These are phyloP conservation scores for Pascua guehoae DNA, from an alignment of 1,284 basidiomycete genomes.

Conservation along the genomic window DNA sequence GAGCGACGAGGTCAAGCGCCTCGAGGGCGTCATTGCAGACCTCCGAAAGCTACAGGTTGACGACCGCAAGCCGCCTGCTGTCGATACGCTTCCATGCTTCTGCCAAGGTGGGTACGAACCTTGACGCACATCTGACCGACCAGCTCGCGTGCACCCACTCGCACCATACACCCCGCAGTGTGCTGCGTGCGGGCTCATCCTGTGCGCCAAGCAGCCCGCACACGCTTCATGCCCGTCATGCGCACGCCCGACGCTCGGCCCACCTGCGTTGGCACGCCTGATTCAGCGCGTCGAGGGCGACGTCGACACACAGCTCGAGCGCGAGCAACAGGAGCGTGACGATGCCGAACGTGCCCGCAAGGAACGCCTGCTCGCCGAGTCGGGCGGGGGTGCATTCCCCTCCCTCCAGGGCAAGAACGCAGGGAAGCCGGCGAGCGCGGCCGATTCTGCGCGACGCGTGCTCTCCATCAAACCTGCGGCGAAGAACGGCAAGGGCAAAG, in stretches of 20 bases:
- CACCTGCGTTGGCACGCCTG: conserved; percentile 40
- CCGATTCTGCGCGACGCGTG: conserved; percentile 13
- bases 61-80: conserved; percentile 24
- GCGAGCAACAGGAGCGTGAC: conserved; percentile 35
- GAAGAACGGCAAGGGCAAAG: conserved; percentile 7
- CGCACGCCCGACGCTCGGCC: conserved; percentile 19
- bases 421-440: neutral
- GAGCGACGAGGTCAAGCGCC: conserved; percentile 34
- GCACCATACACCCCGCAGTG: conserved; percentile 48
- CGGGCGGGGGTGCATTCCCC: conserved; percentile 47
- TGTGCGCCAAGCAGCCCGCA: conserved; percentile 45
- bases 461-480: conserved; percentile 16
- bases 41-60: conserved; percentile 32
- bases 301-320: conserved; percentile 33
- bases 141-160: conserved; percentile 47
- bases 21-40: conserved; percentile 35
- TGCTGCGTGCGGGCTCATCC: conserved; percentile 43
- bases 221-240: conserved; percentile 51
- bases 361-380: conserved; percentile 29
- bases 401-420: conserved; percentile 22
- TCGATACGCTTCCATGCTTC: conserved; percentile 40
- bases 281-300: conserved; percentile 37
- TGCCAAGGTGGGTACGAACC: conserved; percentile 50
- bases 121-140: neutral
- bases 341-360: conserved; percentile 28